Base-by-base conservation (phyloP, 2,329 filamentous ascomycete species). In the Penicillium aurantiogriseum region DNA sequence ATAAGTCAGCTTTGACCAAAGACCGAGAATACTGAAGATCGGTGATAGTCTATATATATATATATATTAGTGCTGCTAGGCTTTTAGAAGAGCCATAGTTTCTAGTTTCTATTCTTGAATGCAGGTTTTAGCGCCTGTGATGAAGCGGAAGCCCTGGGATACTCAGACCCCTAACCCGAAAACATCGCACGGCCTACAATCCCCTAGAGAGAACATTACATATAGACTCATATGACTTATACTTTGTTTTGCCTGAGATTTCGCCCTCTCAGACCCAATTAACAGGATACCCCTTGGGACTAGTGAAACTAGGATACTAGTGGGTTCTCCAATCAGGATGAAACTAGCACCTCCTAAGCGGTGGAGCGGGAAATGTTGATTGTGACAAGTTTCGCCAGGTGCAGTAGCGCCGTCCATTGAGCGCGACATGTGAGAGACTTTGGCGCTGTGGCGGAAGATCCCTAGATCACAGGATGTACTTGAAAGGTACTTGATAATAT, bases 381-480 rank as follows among this genome's bases (percentile, higher is more conserved):
- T 63, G 64, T 67, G 64, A 67, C 56, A 52, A 62, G 54, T 54
- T 61, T 62, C 63, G 58, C 57, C 49, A 29, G 31, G 46, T 46
- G 51, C 63, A 66, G 62, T 66, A 64, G 65, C 60, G 63, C 54
- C 51, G 49, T 46, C 29, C 21, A 56, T 23, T 9, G 43, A 57
- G 21, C 54, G 43, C 31, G 39, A 40, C 46, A 36, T 38, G 44
- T 33, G 51, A 44, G 31, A 56, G 63, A 39, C 48, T 46, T 67
- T 66, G 63, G 62, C 63, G 64, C 64, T 64, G 64, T 57, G 55
- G 55, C 55, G 50, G 55, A 42, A 42, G 43, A 56, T 56, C 39
- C 5, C 7, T 19, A 36, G 27, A 27, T 42, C 42, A 17, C 42
- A 6, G 13, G 3, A 8, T 25, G 13, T 53, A 57, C 54, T 10